Base-by-base conservation (phyloP, 805 yeast species). In the Zygoascus ofunaensis region DNA sequence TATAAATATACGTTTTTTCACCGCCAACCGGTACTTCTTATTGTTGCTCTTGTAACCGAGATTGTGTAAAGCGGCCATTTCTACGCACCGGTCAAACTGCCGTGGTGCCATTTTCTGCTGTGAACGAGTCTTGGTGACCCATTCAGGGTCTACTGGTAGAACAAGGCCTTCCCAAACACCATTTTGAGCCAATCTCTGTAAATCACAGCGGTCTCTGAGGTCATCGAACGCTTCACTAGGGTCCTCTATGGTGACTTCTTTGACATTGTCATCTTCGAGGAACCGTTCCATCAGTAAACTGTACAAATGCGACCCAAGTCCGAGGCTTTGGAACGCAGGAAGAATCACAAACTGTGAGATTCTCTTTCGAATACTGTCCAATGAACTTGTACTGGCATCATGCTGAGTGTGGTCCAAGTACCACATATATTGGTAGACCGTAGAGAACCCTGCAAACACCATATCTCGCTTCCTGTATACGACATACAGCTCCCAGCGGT, bases 171-270 rank as follows among this genome's bases (percentile, higher is more conserved):
- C 39, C 48, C 48, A 42, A 7, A 53, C 41, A 4, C 45, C 48
- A 21, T 37, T 30, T 38, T 46, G 60, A 55, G 62, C 60, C 26
- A 81, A 59, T 53, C 80, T 65, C 46, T 65, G 62, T 52, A 87
- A 67, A 57, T 92, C 97, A 50, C 79, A 73, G 26, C 90, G 68
- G 59, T 92, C 97, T 47, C 98, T 72, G 52, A 92, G 67, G 57
- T 85, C 94, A 58, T 92, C 98, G 64, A 92, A 90, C 30, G 78
- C 77, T 58, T 87, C 96, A 57, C 82, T 84, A 2, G 97, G 97
- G 60, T 92, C 98, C 60, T 92, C 97, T 3, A 92, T 87, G 0
- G 90, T 86, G 34, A 92, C 72, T 54, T 89, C 94, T 28, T 66
- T 63, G 20, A 87, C 76, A 1, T 56, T 48, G 0, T 59, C 55